Evolutionary conservation across 2,329 filamentous ascomycete genomes (phyloP).

Genomic region (Ophidiomyces ophidiicola): DNA sequence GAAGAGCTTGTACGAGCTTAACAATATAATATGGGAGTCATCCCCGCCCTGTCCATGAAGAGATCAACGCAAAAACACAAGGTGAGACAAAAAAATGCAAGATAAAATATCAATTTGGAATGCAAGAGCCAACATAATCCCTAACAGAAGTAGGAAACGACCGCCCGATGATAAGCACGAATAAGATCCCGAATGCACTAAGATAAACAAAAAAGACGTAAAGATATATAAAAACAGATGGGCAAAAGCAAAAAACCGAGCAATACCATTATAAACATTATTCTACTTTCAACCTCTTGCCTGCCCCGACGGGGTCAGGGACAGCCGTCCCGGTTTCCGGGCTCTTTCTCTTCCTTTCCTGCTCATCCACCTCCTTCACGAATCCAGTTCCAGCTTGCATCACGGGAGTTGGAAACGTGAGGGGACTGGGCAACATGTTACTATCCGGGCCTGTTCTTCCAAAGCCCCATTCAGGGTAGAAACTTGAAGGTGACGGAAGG

Average conservation of each 20-base stretch:
- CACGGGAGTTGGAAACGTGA: conserved; percentile 79
- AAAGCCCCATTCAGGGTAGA: conserved; percentile 86
- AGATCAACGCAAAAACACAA: no score
- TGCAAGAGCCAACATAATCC: neutral
- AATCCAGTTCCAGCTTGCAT: conserved; percentile 32
- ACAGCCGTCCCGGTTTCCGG: conserved; percentile 27
- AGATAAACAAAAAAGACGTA: neutral
- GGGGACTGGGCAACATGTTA: conserved; percentile 80
- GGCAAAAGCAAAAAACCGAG: neutral
- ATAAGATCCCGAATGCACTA: neutral
- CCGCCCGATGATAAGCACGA: no score
- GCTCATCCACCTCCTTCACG: conserved; percentile 29
- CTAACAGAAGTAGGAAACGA: no score
- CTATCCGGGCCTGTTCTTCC: conserved; percentile 50
- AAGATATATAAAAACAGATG: neutral
- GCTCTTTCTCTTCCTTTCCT: conserved; percentile 35
- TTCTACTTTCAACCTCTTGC: conserved; percentile 30
- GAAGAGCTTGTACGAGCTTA: no score
- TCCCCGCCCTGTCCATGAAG: no score
- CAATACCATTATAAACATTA: conserved; percentile 6
- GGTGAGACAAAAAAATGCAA: no score
- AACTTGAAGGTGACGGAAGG: conserved; percentile 78
- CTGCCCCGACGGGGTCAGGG: conserved; percentile 19
- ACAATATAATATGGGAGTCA: no score
- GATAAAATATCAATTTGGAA: neutral